Conservation (phyloP, 768 basidiomycete genomes). For the Leucosporidium yakuticum region DNA sequence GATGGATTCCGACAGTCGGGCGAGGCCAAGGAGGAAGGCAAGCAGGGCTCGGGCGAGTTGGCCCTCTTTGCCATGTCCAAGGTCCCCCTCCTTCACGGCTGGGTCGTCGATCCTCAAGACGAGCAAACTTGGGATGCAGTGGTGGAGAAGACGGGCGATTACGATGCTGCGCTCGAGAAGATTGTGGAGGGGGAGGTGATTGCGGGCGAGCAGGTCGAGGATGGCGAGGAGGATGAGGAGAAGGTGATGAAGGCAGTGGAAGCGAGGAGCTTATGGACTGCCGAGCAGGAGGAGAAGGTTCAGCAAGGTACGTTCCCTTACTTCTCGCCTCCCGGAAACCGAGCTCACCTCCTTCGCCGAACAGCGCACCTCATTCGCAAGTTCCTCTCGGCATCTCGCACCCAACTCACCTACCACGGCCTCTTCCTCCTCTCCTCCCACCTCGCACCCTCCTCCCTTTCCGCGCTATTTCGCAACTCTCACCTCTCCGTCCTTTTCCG, state of each 20-base stretch:
- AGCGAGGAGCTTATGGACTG: conserved; percentile 46
- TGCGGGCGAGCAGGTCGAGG: conserved; percentile 47
- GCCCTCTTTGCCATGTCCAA: conserved; percentile 76
- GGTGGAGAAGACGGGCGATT: conserved; percentile 47
- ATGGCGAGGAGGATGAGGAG: conserved; percentile 25
- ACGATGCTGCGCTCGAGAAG: conserved; percentile 65
- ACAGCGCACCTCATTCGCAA: conserved; percentile 61
- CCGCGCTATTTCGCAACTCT: conserved; percentile 85
- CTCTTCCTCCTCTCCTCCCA: conserved; percentile 65
- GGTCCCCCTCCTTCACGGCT: conserved; percentile 79
- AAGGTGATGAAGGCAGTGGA: conserved; percentile 21
- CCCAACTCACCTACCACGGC: conserved; percentile 82
- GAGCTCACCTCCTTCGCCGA: neutral
- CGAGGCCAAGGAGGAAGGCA: neutral
- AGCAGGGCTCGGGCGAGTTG: conserved; percentile 60
- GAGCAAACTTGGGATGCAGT: conserved; percentile 37
- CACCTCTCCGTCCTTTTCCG: conserved; percentile 79
- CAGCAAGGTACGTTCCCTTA: conserved; percentile 56
- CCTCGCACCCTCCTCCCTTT: conserved; percentile 54
- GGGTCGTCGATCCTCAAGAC: conserved; percentile 49
- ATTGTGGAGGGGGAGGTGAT: conserved; percentile 72
- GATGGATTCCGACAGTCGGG: conserved; percentile 42
- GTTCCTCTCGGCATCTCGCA: conserved; percentile 59
- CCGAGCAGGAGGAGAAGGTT: conserved; percentile 59
- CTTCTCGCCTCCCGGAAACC: neutral